phyloP scores from a whole-genome alignment of 805 yeast species.

The Clavispora phyllophila region DNA sequence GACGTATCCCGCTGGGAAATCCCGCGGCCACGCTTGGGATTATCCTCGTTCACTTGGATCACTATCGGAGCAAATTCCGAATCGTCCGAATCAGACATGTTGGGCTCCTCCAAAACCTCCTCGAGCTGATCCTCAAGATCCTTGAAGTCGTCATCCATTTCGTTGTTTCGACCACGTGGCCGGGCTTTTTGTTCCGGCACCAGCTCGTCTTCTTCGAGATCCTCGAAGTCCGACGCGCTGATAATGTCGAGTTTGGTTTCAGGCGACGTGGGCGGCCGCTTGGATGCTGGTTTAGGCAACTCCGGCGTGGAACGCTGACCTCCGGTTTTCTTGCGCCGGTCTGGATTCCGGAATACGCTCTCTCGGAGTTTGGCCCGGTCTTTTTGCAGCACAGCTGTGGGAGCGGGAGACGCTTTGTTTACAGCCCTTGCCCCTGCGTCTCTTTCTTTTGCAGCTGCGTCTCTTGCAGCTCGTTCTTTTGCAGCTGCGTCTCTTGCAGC shows the following conservation, averaged over 20 bases:
- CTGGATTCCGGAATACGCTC: neutral
- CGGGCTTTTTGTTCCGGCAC: constrained; percentile 1
- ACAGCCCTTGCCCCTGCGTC: no score
- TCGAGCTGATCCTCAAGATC: constrained; percentile 40
- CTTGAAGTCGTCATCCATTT: constrained; percentile 36
- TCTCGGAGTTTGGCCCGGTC: neutral
- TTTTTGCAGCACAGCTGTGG: neutral
- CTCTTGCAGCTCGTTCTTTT: no score
- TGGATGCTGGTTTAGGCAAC: constrained; percentile 7
- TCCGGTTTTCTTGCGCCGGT: neutral
- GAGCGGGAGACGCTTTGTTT: no score
- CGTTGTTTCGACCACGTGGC: constrained; percentile 11
- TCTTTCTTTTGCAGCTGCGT: neutral
- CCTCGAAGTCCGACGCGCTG: constrained; percentile 37
- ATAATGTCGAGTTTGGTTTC: constrained; percentile 18
- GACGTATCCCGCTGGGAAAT: constrained; percentile 2
- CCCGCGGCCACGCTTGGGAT: constrained; percentile 2
- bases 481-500: no score
- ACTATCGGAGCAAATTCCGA: constrained; percentile 22
- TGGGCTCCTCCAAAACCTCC: constrained; percentile 33
- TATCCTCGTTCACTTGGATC: constrained; percentile 23
- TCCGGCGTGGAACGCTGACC: neutral
- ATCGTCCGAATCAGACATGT: constrained; percentile 18
- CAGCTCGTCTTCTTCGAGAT: constrained; percentile 18
- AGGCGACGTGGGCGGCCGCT: constrained; percentile 14